These are phyloP conservation scores for Candida silvicultrix DNA, from an alignment of 805 yeast genomes.

Conservation along the genomic window DNA sequence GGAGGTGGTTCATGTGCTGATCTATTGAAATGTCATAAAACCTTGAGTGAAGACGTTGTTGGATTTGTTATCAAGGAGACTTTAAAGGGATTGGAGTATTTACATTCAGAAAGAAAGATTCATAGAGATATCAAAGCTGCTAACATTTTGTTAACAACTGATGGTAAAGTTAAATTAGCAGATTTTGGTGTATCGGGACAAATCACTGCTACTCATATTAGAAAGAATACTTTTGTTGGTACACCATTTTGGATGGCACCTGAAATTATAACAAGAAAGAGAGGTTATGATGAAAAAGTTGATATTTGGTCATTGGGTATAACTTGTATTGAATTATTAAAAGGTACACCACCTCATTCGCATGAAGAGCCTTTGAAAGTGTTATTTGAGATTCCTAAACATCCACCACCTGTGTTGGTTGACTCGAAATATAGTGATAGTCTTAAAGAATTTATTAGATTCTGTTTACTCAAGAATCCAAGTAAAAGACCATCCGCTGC, in stretches of 20 bases:
- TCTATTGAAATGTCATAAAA: slow-evolving; percentile 49
- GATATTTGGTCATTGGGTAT: slow-evolving; percentile 97
- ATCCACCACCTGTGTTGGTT: slow-evolving; percentile 52
- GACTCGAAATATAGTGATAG: slow-evolving; percentile 37
- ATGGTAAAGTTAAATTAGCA: slow-evolving; percentile 72
- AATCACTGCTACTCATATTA: slow-evolving; percentile 52
- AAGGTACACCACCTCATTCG: slow-evolving; percentile 77
- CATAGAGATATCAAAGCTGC: slow-evolving; percentile 93
- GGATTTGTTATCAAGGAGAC: slow-evolving; percentile 59
- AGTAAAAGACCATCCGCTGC: slow-evolving; percentile 54
- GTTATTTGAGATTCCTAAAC: slow-evolving; percentile 60
- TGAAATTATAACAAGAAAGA: slow-evolving; percentile 61
- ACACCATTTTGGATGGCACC: slow-evolving; percentile 99
- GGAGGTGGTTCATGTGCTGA: slow-evolving; percentile 92
- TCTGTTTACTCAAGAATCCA: slow-evolving; percentile 68
- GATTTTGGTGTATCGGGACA: slow-evolving; percentile 95
- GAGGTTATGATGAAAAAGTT: slow-evolving; percentile 77
- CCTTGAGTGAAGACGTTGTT: slow-evolving; percentile 52
- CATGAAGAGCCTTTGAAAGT: slow-evolving; percentile 74
- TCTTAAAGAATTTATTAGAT: slow-evolving; percentile 49
- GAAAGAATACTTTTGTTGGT: slow-evolving; percentile 80
- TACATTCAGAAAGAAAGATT: slow-evolving; percentile 69
- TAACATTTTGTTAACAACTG: slow-evolving; percentile 65
- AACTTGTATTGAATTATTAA: slow-evolving; percentile 77
- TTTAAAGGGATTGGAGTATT: slow-evolving; percentile 64